Evolutionary conservation across 2,329 filamentous ascomycete species (phyloP).

Genomic region (Diplodia corticola): DNA sequence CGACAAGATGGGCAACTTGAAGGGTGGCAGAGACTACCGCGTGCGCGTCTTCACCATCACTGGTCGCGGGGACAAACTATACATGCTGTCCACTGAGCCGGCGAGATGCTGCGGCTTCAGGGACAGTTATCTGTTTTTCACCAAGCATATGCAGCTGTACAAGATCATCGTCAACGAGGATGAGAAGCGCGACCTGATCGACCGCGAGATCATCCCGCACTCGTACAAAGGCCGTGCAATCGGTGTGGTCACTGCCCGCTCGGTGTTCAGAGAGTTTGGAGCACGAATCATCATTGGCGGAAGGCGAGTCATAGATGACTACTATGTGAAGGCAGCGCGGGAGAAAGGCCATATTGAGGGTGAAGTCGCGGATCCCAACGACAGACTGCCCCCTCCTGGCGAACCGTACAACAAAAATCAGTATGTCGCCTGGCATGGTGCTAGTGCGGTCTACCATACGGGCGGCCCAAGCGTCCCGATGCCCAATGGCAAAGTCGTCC

Average conservation of each 20-base stretch:
- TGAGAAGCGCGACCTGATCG: conserved; percentile 96
- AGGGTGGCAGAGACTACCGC: conserved; percentile 85
- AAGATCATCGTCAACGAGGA: conserved; percentile 98
- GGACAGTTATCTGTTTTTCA: conserved; percentile 98
- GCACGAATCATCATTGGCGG: conserved; percentile 92
- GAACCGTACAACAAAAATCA: conserved; percentile 98
- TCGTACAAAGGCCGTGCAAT: conserved; percentile 98
- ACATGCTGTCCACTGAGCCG: conserved; percentile 98
- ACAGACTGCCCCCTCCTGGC: conserved; percentile 70
- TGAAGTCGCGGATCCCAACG: conserved; percentile 86
- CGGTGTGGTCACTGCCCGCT: conserved; percentile 92
- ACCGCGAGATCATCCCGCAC: conserved; percentile 91
- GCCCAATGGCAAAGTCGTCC: conserved; percentile 69
- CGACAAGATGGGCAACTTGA: conserved; percentile 80
- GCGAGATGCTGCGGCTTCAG: conserved; percentile 95
- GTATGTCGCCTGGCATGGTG: conserved; percentile 97
- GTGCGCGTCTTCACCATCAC: conserved; percentile 92
- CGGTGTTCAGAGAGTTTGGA: conserved; percentile 95
- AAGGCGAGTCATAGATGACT: conserved; percentile 83
- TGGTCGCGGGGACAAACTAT: conserved; percentile 79
- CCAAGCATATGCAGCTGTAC: conserved; percentile 92
- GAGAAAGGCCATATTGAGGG: conserved; percentile 81
- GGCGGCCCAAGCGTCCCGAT: conserved; percentile 74
- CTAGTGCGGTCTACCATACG: conserved; percentile 92
- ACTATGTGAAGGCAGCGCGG: conserved; percentile 73